Evolutionary conservation across 495 filamentous ascomycete genomes (phyloP), one percentile per base, ranked within the genome.

Genomic region (Lophium mytilinum): DNA sequence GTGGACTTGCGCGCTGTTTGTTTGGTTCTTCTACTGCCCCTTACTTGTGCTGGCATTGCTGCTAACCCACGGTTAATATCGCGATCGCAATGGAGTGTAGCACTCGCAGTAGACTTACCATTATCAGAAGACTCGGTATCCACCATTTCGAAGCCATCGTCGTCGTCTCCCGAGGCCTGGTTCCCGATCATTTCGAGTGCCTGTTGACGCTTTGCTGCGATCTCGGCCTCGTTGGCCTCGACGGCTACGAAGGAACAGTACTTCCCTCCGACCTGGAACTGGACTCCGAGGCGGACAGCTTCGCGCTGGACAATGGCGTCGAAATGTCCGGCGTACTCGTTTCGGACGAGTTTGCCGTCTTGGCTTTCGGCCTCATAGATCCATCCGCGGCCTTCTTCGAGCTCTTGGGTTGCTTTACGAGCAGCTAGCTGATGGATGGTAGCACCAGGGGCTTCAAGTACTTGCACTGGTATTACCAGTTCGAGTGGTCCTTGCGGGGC

Each of bases 351-450:
- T 17, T 64, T 64, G 6, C 72, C 75, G n/a, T 66, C 63, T 0
- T 67, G 56, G 51, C 76, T 70, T 36, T 69, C 75, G 33, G 75
- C 75, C 14, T 79, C 70, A 46, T 66, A 66, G 21, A 88, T 68
- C 82, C 86, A 89, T n/a, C 85, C 81, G 33, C 80, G 76, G 5
- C 75, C 78, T 66, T 86, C 82, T 65, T 89, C 84, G 0, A 90
- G 75, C 52, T 89, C 86, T 40, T 78, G 70, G 11, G 83, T 71
- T 0, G 83, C 82, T 64, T 85, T 85, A 37, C 78, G 77, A 1
- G 83, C 83, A 1, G 84, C 83, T 1, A 89, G 77, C 57, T 84
- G 81, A 64, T 89, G 85, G 51, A 89, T 80, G 0, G 80, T 87
- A 47, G 81, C 70, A 4, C 73, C 76, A 47, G 68, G 69, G 3